Evolutionary conservation across 2,329 filamentous ascomycete species (phyloP).

Genomic region (Colletotrichum abscissum): DNA sequence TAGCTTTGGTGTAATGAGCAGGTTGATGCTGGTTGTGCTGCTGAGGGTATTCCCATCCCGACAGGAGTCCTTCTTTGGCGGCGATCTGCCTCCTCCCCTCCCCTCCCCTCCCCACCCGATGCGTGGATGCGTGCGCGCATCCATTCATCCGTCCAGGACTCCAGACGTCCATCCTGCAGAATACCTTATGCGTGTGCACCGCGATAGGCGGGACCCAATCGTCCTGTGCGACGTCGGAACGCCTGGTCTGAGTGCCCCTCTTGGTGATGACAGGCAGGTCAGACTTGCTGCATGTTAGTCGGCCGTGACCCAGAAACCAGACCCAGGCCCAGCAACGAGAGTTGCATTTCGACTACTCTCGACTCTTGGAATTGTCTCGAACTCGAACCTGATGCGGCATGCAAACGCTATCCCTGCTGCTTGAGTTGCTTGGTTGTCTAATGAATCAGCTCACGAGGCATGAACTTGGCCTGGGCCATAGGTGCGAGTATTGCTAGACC

Average conservation of each 20-base stretch:
- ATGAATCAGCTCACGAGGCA: background rate
- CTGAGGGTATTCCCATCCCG: background rate
- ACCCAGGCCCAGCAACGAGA: background rate
- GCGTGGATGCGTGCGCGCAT: constrained; percentile 11
- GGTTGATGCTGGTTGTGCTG: background rate
- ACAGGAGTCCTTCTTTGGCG: background rate
- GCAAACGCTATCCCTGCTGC: background rate
- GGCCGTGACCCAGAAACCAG: constrained; percentile 5
- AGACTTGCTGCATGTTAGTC: constrained; percentile 16
- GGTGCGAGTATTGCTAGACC: constrained; percentile 7
- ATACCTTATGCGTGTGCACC: constrained; percentile 29
- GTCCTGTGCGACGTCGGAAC: constrained; percentile 34
- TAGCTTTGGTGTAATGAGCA: background rate
- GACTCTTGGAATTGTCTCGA: background rate
- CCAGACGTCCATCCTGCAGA: constrained; percentile 8
- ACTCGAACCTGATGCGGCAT: background rate
- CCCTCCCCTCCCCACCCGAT: constrained; percentile 16
- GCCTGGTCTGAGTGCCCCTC: constrained; percentile 34
- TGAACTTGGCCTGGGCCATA: background rate
- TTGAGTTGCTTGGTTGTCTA: background rate
- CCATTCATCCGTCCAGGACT: constrained; percentile 7
- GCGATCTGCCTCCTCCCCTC: constrained; percentile 7
- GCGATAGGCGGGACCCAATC: constrained; percentile 33
- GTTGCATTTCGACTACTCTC: background rate
- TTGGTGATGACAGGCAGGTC: constrained; percentile 27